These are phyloP conservation scores for Aspergillus piperis DNA, from an alignment of 2,329 filamentous ascomycete species.

Conservation along the genomic window DNA sequence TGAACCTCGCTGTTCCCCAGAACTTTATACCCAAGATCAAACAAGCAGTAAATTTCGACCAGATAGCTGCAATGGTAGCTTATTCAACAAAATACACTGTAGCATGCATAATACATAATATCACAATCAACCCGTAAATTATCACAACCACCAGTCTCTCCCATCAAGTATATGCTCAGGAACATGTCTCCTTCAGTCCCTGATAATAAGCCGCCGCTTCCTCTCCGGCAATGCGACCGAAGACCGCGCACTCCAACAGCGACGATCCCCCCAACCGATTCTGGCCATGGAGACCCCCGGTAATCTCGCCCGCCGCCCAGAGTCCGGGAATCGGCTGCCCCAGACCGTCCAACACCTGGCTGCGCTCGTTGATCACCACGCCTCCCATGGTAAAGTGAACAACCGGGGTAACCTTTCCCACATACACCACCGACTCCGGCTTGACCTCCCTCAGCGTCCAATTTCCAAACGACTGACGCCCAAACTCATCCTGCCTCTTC, in stretches of 20 bases:
- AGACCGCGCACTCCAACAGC: slow-evolving; percentile 64
- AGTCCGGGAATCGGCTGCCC: slow-evolving; percentile 55
- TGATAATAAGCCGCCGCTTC: slow-evolving; percentile 43
- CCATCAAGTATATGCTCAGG: not conserved
- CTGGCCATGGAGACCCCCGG: slow-evolving; percentile 64
- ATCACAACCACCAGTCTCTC: not conserved
- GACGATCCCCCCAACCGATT: slow-evolving; percentile 65
- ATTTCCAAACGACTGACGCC: slow-evolving; percentile 55
- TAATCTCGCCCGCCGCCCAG: slow-evolving; percentile 66
- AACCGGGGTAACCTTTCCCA: slow-evolving; percentile 64
- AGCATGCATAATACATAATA: too few species aligned
- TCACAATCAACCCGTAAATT: not conserved
- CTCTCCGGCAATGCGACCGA: slow-evolving; percentile 60
- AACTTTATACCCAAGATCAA: too few species aligned
- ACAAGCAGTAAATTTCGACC: not conserved
- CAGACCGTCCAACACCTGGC: slow-evolving; percentile 51
- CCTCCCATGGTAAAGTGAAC: slow-evolving; percentile 70
- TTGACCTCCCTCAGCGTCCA: slow-evolving; percentile 56
- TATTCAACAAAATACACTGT: not conserved
- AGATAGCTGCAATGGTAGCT: not conserved
- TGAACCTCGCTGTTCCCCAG: not conserved
- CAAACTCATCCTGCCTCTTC: slow-evolving; percentile 47
- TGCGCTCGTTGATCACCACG: slow-evolving; percentile 57
- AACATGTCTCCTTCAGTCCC: not conserved
- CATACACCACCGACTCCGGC: slow-evolving; percentile 56